phyloP scores from a whole-genome alignment of 441 rosid genomes.

The Gossypium gossypioides region DNA sequence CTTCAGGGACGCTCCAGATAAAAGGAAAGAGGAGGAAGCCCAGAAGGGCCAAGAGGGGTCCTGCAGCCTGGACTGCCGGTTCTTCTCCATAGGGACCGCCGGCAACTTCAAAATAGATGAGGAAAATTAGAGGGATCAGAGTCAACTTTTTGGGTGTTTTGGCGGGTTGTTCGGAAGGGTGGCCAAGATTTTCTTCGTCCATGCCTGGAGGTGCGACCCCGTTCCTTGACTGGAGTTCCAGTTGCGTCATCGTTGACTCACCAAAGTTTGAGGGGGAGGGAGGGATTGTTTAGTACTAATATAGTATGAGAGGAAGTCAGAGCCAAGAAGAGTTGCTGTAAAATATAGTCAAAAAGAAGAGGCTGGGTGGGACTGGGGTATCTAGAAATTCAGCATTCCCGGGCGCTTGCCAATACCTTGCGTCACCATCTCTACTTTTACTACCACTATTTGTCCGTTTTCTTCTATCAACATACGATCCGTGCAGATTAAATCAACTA shows the following conservation, averaged over 20 bases:
- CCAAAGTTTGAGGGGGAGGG: too few relatives aligned
- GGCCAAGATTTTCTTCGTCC: neutral
- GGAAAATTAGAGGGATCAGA: conserved; percentile 65
- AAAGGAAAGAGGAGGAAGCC: conserved; percentile 50
- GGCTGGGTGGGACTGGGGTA: too few relatives aligned
- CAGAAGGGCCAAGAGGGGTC: conserved; percentile 58
- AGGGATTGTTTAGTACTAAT: too few relatives aligned
- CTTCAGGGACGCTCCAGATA: conserved; percentile 55
- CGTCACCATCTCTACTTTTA: too few relatives aligned
- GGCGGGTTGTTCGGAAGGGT: neutral
- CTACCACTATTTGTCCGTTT: too few relatives aligned
- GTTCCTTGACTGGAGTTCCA: neutral
- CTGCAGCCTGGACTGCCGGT: conserved; percentile 61
- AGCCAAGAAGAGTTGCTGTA: too few relatives aligned
- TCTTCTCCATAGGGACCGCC: conserved; percentile 84
- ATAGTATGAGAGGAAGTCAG: too few relatives aligned
- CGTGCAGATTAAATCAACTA: too few relatives aligned
- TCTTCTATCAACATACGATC: too few relatives aligned
- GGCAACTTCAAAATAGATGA: conserved; percentile 78
- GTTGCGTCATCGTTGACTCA: neutral
- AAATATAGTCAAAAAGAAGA: too few relatives aligned
- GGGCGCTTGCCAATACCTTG: too few relatives aligned
- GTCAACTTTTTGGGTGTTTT: conserved; percentile 35
- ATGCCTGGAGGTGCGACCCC: neutral
- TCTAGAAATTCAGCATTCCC: too few relatives aligned